Percentiles rank a stretch among this genome's conserved stretches.
phyloP scores from a whole-genome alignment of 2,329 filamentous ascomycete species.

The Penicillium vulpinum region DNA sequence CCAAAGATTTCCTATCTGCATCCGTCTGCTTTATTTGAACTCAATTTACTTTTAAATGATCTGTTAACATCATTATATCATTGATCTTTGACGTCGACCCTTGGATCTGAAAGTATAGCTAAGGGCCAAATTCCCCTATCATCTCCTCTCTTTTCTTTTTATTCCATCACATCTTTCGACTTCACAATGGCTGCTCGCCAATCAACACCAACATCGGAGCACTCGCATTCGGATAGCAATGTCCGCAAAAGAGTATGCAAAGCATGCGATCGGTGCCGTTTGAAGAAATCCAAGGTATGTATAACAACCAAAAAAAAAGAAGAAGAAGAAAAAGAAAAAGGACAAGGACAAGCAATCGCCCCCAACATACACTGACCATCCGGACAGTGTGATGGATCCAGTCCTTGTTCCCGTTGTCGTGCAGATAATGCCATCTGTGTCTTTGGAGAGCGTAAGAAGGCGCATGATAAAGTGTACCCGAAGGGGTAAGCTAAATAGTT shows the following conservation, averaged over 20 bases:
- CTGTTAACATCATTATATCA: conserved; percentile 27
- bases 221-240: conserved; percentile 48
- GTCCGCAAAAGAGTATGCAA: conserved; percentile 65
- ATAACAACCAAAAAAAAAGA: conserved; percentile 2
- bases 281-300: conserved; percentile 66
- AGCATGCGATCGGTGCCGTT: conserved; percentile 64
- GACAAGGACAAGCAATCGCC: conserved; percentile 17
- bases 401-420: conserved; percentile 62
- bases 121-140: conserved; percentile 2
- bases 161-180: not conserved
- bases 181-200: conserved; percentile 41
- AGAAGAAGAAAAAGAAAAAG: too few relatives aligned
- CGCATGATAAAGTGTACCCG: conserved; percentile 67
- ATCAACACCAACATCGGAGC: conserved; percentile 41
- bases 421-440: conserved; percentile 65
- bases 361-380: conserved; percentile 28
- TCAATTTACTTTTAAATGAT: conserved; percentile 7
- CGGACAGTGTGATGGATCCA: conserved; percentile 59
- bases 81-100: conserved; percentile 30
- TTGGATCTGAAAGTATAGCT: conserved; percentile 26
- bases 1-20: conserved; percentile 1
- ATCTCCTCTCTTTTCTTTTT: conserved; percentile 2
- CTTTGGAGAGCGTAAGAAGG: conserved; percentile 66
- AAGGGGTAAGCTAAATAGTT: conserved; percentile 55
- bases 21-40: conserved; percentile 9